A percentile compares a stretch with the other conserved stretches of the same genome.
These are phyloP conservation scores for Apium graveolens DNA, from an alignment of 129 eudicot genomes.

Conservation along the genomic window DNA sequence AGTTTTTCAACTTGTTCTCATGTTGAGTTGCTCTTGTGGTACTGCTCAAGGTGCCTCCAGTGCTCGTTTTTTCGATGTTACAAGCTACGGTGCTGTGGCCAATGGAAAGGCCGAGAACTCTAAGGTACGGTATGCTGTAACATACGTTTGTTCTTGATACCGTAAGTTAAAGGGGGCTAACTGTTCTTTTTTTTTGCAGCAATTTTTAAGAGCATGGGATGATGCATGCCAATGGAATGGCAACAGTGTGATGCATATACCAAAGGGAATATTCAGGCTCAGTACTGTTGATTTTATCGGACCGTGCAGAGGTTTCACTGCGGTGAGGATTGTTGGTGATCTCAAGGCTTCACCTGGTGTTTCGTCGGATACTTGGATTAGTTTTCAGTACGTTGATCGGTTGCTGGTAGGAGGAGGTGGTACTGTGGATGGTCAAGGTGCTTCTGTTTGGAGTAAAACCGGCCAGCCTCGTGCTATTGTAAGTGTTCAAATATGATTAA, in stretches of 20 bases:
- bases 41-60: background rate
- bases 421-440: slow-evolving; percentile 13
- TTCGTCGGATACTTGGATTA: background rate
- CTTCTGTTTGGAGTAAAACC: background rate
- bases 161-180: too few relatives aligned
- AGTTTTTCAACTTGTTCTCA: background rate
- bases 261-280: slow-evolving; percentile 20
- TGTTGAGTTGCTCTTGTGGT: too few relatives aligned
- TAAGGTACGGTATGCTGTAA: background rate
- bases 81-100: slow-evolving; percentile 2
- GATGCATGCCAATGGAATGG: slow-evolving; percentile 14
- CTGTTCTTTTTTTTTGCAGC: background rate
- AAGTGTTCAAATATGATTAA: background rate
- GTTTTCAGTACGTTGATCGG: background rate
- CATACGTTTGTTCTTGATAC: too few relatives aligned
- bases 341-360: slow-evolving; percentile 34
- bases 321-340: slow-evolving; percentile 34
- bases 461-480: background rate
- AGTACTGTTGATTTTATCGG: slow-evolving; percentile 34
- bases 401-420: background rate
- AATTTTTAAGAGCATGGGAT: background rate
- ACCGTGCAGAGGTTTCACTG: slow-evolving; percentile 26
- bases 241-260: background rate
- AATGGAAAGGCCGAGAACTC: slow-evolving; percentile 9
- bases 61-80: background rate